Conservation (phyloP, 2,329 filamentous ascomycete species). For the Penicillium hesseltinei region DNA sequence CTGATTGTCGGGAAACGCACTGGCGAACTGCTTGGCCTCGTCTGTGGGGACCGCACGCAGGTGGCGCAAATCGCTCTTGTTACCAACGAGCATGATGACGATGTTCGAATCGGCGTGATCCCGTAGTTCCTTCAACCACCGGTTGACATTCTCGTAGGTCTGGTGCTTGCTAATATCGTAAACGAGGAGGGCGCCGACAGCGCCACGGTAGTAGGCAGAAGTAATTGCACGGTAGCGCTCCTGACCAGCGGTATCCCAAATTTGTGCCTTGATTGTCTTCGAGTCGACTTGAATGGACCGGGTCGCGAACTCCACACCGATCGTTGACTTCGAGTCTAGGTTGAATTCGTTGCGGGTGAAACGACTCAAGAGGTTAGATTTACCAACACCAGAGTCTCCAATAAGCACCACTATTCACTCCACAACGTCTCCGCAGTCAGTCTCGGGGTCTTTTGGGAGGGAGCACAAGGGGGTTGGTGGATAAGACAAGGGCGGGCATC, state of each 20-base stretch:
- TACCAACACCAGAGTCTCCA: conserved; percentile 98
- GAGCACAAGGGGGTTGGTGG: conserved; percentile 15
- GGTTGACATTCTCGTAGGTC: conserved; percentile 97
- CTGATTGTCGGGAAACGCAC: conserved; percentile 51
- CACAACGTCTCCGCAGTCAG: conserved; percentile 19
- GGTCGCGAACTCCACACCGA: conserved; percentile 98
- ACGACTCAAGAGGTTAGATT: conserved; percentile 98
- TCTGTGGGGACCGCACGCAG: conserved; percentile 95
- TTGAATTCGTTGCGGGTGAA: conserved; percentile 99
- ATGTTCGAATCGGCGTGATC: conserved; percentile 99
- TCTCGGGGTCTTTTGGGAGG: neutral
- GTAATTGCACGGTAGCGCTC: conserved; percentile 99
- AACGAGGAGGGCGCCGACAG: conserved; percentile 93
- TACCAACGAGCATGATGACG: conserved; percentile 98
- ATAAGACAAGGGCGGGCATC: conserved; percentile 17
- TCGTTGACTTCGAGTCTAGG: conserved; percentile 98
- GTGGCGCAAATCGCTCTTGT: conserved; percentile 99
- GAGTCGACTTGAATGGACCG: conserved; percentile 97
- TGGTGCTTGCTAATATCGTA: conserved; percentile 99
- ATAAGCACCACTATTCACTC: conserved; percentile 80
- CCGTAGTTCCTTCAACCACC: conserved; percentile 98
- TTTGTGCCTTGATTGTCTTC: conserved; percentile 99
- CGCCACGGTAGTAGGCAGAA: conserved; percentile 97
- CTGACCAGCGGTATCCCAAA: conserved; percentile 99
- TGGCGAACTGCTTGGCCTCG: conserved; percentile 96